These are phyloP conservation scores for Ganoderma lucidum DNA, from an alignment of 1,284 basidiomycete species.

Conservation along the genomic window DNA sequence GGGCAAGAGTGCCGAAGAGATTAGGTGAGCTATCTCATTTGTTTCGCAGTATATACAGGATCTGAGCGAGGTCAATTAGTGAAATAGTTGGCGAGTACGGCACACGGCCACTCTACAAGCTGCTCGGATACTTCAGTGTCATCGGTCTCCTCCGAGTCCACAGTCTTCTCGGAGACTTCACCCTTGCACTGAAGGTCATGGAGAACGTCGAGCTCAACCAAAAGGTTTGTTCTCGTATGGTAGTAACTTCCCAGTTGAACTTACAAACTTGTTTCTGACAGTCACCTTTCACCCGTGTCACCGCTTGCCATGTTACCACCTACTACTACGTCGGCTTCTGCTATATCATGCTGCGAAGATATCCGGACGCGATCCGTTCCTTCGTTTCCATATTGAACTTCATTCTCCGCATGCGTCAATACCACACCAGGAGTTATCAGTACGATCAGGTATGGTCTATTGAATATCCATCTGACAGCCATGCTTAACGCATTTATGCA, in stretches of 20 bases:
- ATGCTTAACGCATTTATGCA: constrained; percentile 39
- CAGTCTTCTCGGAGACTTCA: constrained; percentile 96
- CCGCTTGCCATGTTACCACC: constrained; percentile 93
- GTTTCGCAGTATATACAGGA: neutral
- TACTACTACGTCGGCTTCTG: constrained; percentile 98
- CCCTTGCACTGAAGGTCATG: constrained; percentile 94
- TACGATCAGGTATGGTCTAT: constrained; percentile 82
- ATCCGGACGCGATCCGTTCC: constrained; percentile 93
- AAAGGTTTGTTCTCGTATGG: constrained; percentile 56
- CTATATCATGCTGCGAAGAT: constrained; percentile 94
- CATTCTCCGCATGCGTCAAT: constrained; percentile 92
- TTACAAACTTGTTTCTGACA: constrained; percentile 35
- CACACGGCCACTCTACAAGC: constrained; percentile 88
- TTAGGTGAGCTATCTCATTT: constrained; percentile 64
- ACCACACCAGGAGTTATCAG: constrained; percentile 96
- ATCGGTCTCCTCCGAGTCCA: constrained; percentile 96
- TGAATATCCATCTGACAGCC: neutral
- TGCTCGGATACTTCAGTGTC: constrained; percentile 98
- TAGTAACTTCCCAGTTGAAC: neutral
- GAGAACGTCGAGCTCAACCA: constrained; percentile 92
- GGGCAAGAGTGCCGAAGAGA: constrained; percentile 84
- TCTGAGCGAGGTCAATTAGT: constrained; percentile 47
- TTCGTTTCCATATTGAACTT: constrained; percentile 95
- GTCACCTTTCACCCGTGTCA: constrained; percentile 90
- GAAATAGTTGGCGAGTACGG: constrained; percentile 95